phyloP scores from a whole-genome alignment of 306 rosid species.

The Luffa acutangula region DNA sequence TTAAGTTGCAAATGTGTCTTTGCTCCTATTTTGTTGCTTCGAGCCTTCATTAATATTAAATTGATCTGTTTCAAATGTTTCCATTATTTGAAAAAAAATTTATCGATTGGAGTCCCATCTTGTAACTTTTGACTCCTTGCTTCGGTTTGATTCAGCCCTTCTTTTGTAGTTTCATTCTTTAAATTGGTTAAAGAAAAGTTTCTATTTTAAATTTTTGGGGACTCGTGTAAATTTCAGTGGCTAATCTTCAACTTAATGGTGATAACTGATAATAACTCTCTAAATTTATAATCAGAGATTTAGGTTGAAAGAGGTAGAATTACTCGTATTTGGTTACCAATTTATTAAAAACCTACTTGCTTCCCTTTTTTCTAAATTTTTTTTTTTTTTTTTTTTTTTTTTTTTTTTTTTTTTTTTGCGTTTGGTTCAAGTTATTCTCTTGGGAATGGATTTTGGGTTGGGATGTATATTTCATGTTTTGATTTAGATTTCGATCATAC shows the following conservation, averaged over 20 bases:
- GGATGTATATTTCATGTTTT: too few relatives aligned
- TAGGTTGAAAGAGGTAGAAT: background rate
- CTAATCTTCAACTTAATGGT: background rate
- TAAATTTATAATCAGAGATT: background rate
- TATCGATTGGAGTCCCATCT: background rate
- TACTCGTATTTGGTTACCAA: background rate
- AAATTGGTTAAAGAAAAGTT: background rate
- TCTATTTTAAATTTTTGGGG: background rate
- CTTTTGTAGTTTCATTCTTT: background rate
- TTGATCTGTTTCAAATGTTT: background rate
- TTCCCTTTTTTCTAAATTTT: background rate
- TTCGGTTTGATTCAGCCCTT: background rate
- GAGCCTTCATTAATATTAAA: background rate
- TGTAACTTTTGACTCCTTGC: background rate
- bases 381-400: too few relatives aligned
- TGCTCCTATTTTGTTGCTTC: background rate
- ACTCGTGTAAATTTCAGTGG: background rate
- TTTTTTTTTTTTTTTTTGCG: background rate
- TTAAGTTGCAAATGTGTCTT: conserved; percentile 7
- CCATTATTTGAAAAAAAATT: background rate
- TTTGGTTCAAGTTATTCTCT: background rate
- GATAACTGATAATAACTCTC: background rate
- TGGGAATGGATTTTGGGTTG: background rate
- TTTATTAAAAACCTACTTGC: too few relatives aligned
- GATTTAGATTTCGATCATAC: too few relatives aligned